phyloP scores from a whole-genome alignment of 495 filamentous ascomycete genomes.

The Xylaria palmicola region DNA sequence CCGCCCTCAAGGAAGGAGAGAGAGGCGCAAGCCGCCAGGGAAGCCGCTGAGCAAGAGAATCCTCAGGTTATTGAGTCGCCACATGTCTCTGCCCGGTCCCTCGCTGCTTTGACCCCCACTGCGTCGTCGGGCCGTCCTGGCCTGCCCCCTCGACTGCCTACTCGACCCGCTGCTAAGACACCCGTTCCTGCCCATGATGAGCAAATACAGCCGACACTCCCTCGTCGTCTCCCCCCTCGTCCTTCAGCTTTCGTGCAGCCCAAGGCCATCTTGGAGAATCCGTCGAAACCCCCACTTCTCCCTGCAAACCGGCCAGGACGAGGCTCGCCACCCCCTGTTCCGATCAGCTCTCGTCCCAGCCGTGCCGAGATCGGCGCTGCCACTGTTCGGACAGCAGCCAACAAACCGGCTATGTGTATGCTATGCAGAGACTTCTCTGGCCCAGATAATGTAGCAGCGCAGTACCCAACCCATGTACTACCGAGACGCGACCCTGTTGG shows the following conservation, averaged over 20 bases:
- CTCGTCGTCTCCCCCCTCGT: constrained; percentile 43
- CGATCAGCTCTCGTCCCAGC: constrained; percentile 44
- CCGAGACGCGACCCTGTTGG: constrained; percentile 60
- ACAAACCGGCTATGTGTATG: constrained; percentile 55
- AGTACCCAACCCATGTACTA: constrained; percentile 67
- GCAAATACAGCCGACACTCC: constrained; percentile 20
- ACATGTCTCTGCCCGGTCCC: constrained; percentile 21
- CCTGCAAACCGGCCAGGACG: constrained; percentile 16
- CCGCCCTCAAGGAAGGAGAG: constrained; percentile 45
- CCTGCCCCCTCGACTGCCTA: constrained; percentile 44
- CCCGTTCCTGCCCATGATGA: constrained; percentile 18
- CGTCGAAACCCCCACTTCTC: constrained; percentile 10
- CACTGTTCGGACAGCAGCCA: constrained; percentile 30
- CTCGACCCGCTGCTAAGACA: constrained; percentile 32
- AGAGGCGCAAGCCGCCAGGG: constrained; percentile 43
- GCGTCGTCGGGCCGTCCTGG: constrained; percentile 30
- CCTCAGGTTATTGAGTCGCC: constrained; percentile 20
- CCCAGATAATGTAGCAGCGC: constrained; percentile 75
- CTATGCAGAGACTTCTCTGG: constrained; percentile 83
- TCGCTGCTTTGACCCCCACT: constrained; percentile 18
- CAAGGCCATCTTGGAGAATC: constrained; percentile 19
- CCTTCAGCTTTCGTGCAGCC: constrained; percentile 31
- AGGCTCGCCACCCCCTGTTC: constrained; percentile 46
- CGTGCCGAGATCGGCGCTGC: constrained; percentile 41
- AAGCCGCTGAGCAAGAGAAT: constrained; percentile 31